Evolutionary conservation across 177 flowering plant species (phyloP), one percentile per base, ranked within the genome.

Genomic region (Telopea speciosissima): DNA sequence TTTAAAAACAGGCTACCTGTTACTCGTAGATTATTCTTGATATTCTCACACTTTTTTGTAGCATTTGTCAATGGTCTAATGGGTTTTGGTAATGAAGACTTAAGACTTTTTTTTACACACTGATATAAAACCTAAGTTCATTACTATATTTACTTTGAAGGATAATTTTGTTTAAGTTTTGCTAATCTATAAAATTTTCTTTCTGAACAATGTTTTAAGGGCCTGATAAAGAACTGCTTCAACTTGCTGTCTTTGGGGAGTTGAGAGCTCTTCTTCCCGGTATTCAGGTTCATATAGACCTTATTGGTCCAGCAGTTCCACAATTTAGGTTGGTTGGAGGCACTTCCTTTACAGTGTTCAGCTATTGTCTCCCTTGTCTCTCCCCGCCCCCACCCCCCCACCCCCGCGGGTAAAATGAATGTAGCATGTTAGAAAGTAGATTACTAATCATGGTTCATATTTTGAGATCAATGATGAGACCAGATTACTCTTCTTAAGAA

Each of bases 251-350:
- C 63, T 90, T 96, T 74, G 85, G 82, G 22, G 99, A 96, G 79
- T 76, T 96, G 81, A 83, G 36, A 78, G 86, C 96, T 24, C 93
- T 96, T 67, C 82, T 93, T 73, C 94, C 96, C 75, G 83, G 83
- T 56, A 72, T 83, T 56, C 73, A 81, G 49, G 70, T 93, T 74
- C 84, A 81, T 68, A 80, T 96, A 25, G 92, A 90, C 45, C 73
- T 96, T 68, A 70, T 96, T 78, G 99, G 99, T 66, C 98, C 99
- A 77, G 86, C 84, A 68, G 76, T 96, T 75, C 96, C 99, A 54
- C 70, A 78, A 66, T 42, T 76, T 54, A 87, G 91, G 98, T 88
- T 62, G 70, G 84, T 68, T 60, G 58, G n/a, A 31, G n/a, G 33
- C 19, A 44, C 42, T 21, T 13, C 62, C 54, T 62, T 22, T n/a